A percentile compares a stretch with the other conserved stretches of the same genome.
phyloP scores from a whole-genome alignment of 2,329 filamentous ascomycete genomes.

The Cladobotryum mycophilum region DNA sequence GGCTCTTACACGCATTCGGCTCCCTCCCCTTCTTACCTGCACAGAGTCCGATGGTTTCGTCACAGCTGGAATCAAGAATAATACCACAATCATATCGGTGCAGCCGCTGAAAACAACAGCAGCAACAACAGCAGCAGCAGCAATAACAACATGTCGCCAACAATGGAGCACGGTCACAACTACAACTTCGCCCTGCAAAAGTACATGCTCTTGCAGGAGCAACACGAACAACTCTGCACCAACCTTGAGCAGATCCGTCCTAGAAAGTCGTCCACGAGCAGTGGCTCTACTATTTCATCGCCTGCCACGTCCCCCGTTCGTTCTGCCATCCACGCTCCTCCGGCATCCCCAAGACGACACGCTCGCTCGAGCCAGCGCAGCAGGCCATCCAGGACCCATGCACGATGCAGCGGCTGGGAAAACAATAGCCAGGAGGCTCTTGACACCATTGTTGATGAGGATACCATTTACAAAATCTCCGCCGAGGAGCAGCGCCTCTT shows the following conservation, averaged over 20 bases:
- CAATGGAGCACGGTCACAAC: conserved; percentile 26
- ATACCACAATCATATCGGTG: conserved; percentile 11
- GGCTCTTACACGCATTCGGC: no score
- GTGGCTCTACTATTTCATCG: conserved; percentile 37
- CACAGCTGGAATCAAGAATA: conserved; percentile 12
- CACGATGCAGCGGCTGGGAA: conserved; percentile 30
- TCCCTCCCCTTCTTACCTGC: conserved; percentile 1
- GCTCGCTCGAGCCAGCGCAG: conserved; percentile 11
- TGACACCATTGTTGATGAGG: conserved; percentile 41
- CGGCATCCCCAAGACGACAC: conserved; percentile 41
- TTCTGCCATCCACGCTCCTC: conserved; percentile 43
- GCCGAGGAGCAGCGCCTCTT: conserved; percentile 48
- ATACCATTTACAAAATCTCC: conserved; percentile 42
- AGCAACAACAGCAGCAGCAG: no score
- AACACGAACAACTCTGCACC: conserved; percentile 46
- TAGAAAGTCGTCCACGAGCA: conserved; percentile 27
- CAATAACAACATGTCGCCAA: conserved; percentile 17
- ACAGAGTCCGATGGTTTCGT: conserved; percentile 27
- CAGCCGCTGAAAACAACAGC: conserved; percentile 11
- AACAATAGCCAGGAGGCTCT: conserved; percentile 21
- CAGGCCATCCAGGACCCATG: conserved; percentile 19
- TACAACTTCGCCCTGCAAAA: conserved; percentile 47
- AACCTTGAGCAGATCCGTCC: conserved; percentile 47
- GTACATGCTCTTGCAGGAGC: conserved; percentile 47
- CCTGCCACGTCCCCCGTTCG: conserved; percentile 56